Conservation (phyloP, 1,284 basidiomycete genomes). For the Butyriboletus appendiculatus region DNA sequence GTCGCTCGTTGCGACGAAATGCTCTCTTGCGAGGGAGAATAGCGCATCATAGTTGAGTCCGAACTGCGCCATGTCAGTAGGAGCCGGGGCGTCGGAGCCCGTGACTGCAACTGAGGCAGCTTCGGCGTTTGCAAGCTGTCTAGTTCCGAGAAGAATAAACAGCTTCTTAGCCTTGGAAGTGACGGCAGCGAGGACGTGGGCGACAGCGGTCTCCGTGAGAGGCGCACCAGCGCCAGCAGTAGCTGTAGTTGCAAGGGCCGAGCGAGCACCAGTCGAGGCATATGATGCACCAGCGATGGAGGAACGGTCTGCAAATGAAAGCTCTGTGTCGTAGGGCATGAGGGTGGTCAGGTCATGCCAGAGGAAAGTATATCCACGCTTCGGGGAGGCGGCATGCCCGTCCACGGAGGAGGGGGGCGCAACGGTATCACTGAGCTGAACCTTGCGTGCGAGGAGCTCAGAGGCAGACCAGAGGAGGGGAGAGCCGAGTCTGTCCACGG, state of each 20-base stretch:
- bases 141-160: slow-evolving; percentile 66
- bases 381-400: slow-evolving; percentile 28
- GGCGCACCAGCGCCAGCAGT: slow-evolving; percentile 38
- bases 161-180: slow-evolving; percentile 84
- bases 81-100: slow-evolving; percentile 3
- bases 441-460: slow-evolving; percentile 52
- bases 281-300: slow-evolving; percentile 56
- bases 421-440: slow-evolving; percentile 8
- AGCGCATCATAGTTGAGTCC: slow-evolving; percentile 66
- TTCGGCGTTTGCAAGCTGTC: slow-evolving; percentile 55
- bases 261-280: slow-evolving; percentile 39
- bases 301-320: slow-evolving; percentile 64
- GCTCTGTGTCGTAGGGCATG: slow-evolving; percentile 78
- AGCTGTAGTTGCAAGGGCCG: slow-evolving; percentile 34
- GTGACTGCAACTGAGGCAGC: slow-evolving; percentile 40
- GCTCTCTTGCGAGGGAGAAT: slow-evolving; percentile 67
- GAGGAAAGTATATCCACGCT: slow-evolving; percentile 76
- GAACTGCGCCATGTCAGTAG: slow-evolving; percentile 36
- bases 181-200: slow-evolving; percentile 84
- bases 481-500: slow-evolving; percentile 83
- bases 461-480: slow-evolving; percentile 75
- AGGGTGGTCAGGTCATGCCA: slow-evolving; percentile 90
- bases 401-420: not conserved
- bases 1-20: slow-evolving; percentile 87
- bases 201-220: slow-evolving; percentile 79